Evolutionary conservation across 768 basidiomycete species (phyloP).

Genomic region (Filobasidium floriforme): DNA sequence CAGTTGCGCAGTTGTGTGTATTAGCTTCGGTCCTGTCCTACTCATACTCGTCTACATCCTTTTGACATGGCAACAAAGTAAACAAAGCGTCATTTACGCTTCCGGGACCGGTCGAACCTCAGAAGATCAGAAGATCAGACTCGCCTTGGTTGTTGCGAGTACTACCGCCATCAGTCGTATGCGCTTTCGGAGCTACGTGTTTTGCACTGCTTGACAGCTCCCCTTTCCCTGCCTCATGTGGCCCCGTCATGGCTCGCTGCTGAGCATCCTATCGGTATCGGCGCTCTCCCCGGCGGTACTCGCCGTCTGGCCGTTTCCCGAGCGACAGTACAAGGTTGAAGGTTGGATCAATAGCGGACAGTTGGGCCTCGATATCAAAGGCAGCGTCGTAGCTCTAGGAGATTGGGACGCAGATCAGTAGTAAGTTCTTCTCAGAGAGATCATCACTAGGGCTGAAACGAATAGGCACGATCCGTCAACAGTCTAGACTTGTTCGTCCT

Average conservation of each 20-base stretch:
- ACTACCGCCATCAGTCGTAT: neutral
- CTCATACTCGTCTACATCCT: too few relatives aligned
- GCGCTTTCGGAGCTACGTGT: neutral
- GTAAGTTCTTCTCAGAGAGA: conserved; percentile 52
- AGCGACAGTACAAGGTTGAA: conserved; percentile 56
- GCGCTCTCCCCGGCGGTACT: neutral
- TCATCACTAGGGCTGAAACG: too few relatives aligned
- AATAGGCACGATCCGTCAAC: neutral
- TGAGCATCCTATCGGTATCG: too few relatives aligned
- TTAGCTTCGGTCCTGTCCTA: too few relatives aligned
- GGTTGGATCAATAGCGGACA: conserved; percentile 70
- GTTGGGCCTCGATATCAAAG: conserved; percentile 63
- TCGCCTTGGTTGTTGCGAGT: too few relatives aligned
- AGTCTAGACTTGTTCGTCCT: conserved; percentile 78
- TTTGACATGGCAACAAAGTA: neutral
- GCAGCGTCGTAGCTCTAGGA: conserved; percentile 76
- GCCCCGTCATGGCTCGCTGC: too few relatives aligned
- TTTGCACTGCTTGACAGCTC: neutral
- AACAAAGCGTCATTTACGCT: neutral
- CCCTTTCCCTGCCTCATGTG: too few relatives aligned
- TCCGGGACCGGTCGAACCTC: too few relatives aligned
- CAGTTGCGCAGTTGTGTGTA: too few relatives aligned
- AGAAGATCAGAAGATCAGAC: too few relatives aligned
- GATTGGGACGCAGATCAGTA: conserved; percentile 96
- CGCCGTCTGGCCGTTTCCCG: conserved; percentile 68